Percentiles rank a stretch among this genome's conserved stretches.
phyloP scores from a whole-genome alignment of 805 yeast genomes.

The Candida argentea region DNA sequence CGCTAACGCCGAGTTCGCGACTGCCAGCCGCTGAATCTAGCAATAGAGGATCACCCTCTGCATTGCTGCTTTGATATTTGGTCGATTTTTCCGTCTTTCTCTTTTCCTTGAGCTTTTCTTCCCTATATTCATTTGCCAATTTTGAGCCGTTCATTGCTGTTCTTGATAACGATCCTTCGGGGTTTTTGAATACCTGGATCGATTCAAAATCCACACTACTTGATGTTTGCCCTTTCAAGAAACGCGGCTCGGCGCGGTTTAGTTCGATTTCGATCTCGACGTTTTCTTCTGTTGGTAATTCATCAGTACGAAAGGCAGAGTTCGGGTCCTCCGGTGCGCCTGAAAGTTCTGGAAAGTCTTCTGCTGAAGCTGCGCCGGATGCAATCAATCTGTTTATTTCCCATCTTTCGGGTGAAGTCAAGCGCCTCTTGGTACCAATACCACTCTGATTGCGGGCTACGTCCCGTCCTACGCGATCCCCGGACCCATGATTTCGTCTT shows the following conservation, averaged over 20 bases:
- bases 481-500: too few species aligned
- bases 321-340: conserved; percentile 14
- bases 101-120: conserved; percentile 41
- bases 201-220: conserved; percentile 34
- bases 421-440: conserved; percentile 21
- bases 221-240: conserved; percentile 47
- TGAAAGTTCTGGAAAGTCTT: conserved; percentile 56
- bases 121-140: conserved; percentile 55
- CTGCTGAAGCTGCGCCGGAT: conserved; percentile 60
- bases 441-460: conserved; percentile 1
- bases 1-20: conserved; percentile 5
- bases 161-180: conserved; percentile 69
- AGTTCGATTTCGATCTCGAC: conserved; percentile 65
- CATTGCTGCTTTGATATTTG: conserved; percentile 16
- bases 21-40: conserved; percentile 2
- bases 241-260: conserved; percentile 58
- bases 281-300: conserved; percentile 18
- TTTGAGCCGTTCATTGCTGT: conserved; percentile 71
- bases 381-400: conserved; percentile 77
- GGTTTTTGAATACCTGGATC: conserved; percentile 52
- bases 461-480: conserved; percentile 7
- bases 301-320: conserved; percentile 16
- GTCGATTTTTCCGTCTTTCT: conserved; percentile 34
- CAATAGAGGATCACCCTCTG: conserved; percentile 27
- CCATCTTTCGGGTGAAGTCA: conserved; percentile 87